A percentile compares a stretch with the other conserved stretches of the same genome.
phyloP scores from a whole-genome alignment of 345 rosid species.

The Arabis alpina region DNA sequence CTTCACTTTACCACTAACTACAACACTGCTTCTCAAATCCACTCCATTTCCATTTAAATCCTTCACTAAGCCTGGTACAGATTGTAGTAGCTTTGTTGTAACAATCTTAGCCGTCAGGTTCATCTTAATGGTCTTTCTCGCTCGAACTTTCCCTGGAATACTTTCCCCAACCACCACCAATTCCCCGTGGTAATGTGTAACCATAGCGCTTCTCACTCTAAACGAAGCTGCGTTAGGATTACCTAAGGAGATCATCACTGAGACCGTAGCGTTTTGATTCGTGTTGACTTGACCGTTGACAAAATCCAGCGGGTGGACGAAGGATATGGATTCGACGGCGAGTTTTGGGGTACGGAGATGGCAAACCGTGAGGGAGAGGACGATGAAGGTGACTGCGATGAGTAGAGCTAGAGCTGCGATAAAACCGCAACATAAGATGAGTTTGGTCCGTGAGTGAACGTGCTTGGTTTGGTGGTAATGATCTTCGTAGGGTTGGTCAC shows the following conservation, averaged over 20 bases:
- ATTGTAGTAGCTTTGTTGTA: slow-evolving; percentile 23
- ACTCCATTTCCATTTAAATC: slow-evolving; percentile 21
- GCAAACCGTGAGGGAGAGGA: slow-evolving; percentile 37
- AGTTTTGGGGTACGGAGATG: slow-evolving; percentile 40
- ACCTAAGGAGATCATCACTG: slow-evolving; percentile 19
- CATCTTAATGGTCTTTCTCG: slow-evolving; percentile 36
- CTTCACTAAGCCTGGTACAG: slow-evolving; percentile 30
- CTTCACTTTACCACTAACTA: slow-evolving; percentile 30
- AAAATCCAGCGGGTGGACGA: slow-evolving; percentile 31
- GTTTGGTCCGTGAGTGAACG: slow-evolving; percentile 20
- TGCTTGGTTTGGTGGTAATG: slow-evolving; percentile 29
- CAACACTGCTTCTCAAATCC: slow-evolving; percentile 17
- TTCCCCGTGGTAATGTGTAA: not conserved
- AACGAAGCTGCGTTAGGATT: slow-evolving; percentile 32
- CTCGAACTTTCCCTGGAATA: slow-evolving; percentile 15
- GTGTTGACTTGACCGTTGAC: slow-evolving; percentile 33
- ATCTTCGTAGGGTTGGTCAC: slow-evolving; percentile 35
- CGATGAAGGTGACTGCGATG: slow-evolving; percentile 39
- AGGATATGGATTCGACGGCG: slow-evolving; percentile 21
- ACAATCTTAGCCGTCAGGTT: slow-evolving; percentile 35
- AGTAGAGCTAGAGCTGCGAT: slow-evolving; percentile 21
- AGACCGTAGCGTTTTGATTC: slow-evolving; percentile 24
- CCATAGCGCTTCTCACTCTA: not conserved
- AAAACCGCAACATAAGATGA: slow-evolving; percentile 43
- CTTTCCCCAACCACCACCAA: slow-evolving; percentile 3